These are phyloP conservation scores for Hypomontagnella monticulosa DNA, from an alignment of 495 filamentous ascomycete species.

Conservation along the genomic window DNA sequence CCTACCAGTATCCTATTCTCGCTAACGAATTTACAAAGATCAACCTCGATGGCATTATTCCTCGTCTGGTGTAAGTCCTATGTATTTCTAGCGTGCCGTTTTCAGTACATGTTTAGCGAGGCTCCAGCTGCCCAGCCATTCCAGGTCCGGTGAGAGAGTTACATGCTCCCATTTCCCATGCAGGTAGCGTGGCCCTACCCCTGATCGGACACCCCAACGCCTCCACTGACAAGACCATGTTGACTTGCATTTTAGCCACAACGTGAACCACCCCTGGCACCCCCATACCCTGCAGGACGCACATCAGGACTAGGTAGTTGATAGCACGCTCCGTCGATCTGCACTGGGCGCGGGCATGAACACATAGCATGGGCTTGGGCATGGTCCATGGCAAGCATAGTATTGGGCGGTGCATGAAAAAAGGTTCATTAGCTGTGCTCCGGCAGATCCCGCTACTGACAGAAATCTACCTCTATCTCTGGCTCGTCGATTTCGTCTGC, in stretches of 20 bases:
- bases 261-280: slow-evolving; percentile 18
- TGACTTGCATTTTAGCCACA: slow-evolving; percentile 47
- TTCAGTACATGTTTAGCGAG: neutral
- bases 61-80: neutral
- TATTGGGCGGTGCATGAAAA: slow-evolving; percentile 32
- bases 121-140: neutral
- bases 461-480: slow-evolving; percentile 20
- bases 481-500: slow-evolving; percentile 29
- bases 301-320: slow-evolving; percentile 34
- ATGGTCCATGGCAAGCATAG: slow-evolving; percentile 32
- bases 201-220: slow-evolving; percentile 22
- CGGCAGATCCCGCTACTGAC: slow-evolving; percentile 40
- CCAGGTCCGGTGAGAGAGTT: slow-evolving; percentile 21
- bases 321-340: slow-evolving; percentile 41
- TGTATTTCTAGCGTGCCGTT: neutral
- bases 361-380: slow-evolving; percentile 15
- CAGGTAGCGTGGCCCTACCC: slow-evolving; percentile 37
- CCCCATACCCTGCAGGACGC: slow-evolving; percentile 30
- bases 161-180: slow-evolving; percentile 32
- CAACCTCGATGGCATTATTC: neutral
- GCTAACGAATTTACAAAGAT: neutral
- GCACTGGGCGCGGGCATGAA: slow-evolving; percentile 32
- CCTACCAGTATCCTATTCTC: neutral
- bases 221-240: slow-evolving; percentile 35
- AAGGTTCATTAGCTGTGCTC: slow-evolving; percentile 33